Percentiles rank a stretch among this genome's conserved stretches.
These are phyloP conservation scores for Arthrinium phaeospermum DNA, from an alignment of 2,329 filamentous ascomycete genomes.

Conservation along the genomic window DNA sequence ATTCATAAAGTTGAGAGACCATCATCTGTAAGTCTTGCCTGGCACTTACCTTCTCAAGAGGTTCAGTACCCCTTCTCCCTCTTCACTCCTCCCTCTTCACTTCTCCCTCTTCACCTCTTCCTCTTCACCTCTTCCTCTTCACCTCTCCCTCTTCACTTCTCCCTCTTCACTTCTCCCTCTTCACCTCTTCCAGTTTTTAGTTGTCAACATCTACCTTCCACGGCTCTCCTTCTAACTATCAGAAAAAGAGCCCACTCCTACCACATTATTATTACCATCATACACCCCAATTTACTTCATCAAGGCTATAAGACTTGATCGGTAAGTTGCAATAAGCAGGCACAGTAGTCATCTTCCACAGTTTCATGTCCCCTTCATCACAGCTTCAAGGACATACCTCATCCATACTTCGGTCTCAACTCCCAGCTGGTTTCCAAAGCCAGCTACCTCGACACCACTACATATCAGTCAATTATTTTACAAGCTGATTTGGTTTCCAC, in stretches of 20 bases:
- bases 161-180: neutral
- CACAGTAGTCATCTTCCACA: neutral
- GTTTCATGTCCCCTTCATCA: neutral
- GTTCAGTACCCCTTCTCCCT: neutral
- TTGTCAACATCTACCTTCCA: neutral
- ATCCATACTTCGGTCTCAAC: neutral
- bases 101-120: neutral
- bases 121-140: neutral
- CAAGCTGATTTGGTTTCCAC: neutral
- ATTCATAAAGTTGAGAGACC: neutral
- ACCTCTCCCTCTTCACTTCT: neutral
- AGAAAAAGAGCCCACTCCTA: too few relatives aligned
- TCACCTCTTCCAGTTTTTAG: neutral
- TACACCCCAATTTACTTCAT: neutral
- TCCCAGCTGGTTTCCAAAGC: neutral
- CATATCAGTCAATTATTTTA: neutral
- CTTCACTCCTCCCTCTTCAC: neutral
- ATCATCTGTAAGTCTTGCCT: neutral
- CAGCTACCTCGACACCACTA: neutral
- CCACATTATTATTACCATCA: neutral
- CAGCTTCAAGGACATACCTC: neutral
- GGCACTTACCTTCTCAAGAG: neutral
- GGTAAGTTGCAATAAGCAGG: neutral
- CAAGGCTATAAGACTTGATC: too few relatives aligned
- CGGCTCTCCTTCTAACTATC: neutral